phyloP scores from a whole-genome alignment of 1,139 yeast species.

The Scheffersomyces segobiensis region DNA sequence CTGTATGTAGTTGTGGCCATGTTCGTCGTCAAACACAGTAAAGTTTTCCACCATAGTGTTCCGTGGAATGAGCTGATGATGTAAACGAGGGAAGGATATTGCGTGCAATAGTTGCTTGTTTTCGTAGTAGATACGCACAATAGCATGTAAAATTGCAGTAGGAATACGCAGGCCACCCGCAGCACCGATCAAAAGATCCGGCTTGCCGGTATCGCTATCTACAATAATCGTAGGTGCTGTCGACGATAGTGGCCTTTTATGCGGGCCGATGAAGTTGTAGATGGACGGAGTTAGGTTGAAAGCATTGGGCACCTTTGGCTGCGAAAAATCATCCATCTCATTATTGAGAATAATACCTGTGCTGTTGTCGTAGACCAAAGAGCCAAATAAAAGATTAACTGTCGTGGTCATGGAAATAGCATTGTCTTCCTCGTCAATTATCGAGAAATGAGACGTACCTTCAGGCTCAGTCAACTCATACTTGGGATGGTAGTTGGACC shows the following conservation, averaged over 20 bases:
- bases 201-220: conserved; percentile 42
- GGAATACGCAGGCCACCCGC: conserved; percentile 93
- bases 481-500: conserved; percentile 77
- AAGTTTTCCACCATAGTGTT: conserved; percentile 57
- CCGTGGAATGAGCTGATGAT: conserved; percentile 88
- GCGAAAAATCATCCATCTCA: conserved; percentile 96
- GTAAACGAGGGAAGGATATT: conserved; percentile 77
- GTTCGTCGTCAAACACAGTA: conserved; percentile 30
- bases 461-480: conserved; percentile 75
- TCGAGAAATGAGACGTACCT: conserved; percentile 86
- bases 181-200: conserved; percentile 80
- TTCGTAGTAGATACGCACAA: conserved; percentile 63
- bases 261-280: conserved; percentile 73
- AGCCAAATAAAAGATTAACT: conserved; percentile 83
- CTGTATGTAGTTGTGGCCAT: conserved; percentile 11
- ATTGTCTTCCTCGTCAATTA: conserved; percentile 68
- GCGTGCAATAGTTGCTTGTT: conserved; percentile 61
- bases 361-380: conserved; percentile 70
- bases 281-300: conserved; percentile 80
- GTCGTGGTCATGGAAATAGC: conserved; percentile 90
- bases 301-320: conserved; percentile 67
- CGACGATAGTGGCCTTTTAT: conserved; percentile 82
- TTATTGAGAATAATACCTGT: conserved; percentile 87
- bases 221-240: conserved; percentile 74
- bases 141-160: conserved; percentile 82